These are phyloP conservation scores for Solanum hybrid DNA, from an alignment of 305 asterid species.

Conservation along the genomic window DNA sequence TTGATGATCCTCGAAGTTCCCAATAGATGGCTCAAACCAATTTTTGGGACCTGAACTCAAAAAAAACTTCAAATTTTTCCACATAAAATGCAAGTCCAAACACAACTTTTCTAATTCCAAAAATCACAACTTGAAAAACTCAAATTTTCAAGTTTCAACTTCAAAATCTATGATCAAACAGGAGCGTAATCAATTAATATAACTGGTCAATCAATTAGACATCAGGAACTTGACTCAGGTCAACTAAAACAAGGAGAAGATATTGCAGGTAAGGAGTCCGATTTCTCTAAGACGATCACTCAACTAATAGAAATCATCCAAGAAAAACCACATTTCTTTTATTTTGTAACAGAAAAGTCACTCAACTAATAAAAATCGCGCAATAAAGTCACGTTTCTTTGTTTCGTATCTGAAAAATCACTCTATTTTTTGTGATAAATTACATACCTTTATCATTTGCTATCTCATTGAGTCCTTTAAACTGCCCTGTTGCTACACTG, in stretches of 20 bases:
- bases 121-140: neutral
- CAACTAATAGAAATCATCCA: neutral
- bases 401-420: neutral
- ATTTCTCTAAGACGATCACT: neutral
- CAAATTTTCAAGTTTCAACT: neutral
- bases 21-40: neutral
- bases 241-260: neutral
- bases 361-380: neutral
- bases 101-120: neutral
- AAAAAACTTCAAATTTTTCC: neutral
- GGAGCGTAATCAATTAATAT: neutral
- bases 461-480: neutral
- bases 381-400: neutral
- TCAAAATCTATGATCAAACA: neutral
- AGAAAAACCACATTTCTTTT: neutral
- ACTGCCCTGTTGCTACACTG: neutral
- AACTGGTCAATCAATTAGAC: neutral
- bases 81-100: neutral
- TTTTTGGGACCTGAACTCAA: neutral
- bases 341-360: neutral
- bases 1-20: neutral
- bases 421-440: neutral
- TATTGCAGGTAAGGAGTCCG: neutral
- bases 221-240: neutral
- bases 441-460: neutral